These are phyloP conservation scores for Cladosporium sp. DNA, from an alignment of 2,329 filamentous ascomycete genomes.

Conservation along the genomic window DNA sequence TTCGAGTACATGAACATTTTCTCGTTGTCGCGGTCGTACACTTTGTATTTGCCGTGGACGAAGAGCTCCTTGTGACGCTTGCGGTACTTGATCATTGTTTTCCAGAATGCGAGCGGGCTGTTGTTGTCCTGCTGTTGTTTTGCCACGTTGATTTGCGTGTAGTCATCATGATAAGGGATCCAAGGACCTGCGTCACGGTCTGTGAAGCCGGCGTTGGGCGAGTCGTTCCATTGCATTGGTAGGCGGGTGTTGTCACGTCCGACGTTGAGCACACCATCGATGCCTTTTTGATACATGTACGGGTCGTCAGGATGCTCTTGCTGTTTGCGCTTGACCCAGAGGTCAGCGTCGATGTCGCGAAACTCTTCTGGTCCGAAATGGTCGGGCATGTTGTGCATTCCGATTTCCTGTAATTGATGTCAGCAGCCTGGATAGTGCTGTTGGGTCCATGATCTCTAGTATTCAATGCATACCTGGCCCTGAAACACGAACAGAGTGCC, in stretches of 20 bases:
- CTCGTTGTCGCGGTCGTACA: conserved; percentile 48
- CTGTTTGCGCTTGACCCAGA: conserved; percentile 54
- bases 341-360: conserved; percentile 10
- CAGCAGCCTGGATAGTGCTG: background rate
- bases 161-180: conserved; percentile 66
- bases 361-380: conserved; percentile 43
- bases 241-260: conserved; percentile 66
- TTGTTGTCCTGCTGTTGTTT: conserved; percentile 44
- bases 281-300: conserved; percentile 30
- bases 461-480: conserved; percentile 43
- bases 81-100: conserved; percentile 46
- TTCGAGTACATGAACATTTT: conserved; percentile 50
- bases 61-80: conserved; percentile 60
- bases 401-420: conserved; percentile 45
- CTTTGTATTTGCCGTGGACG: conserved; percentile 61
- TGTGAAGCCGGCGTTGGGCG: conserved; percentile 61
- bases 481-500: conserved; percentile 68
- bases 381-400: conserved; percentile 59
- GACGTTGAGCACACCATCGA: conserved; percentile 52
- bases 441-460: background rate
- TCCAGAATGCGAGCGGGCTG: conserved; percentile 61
- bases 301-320: conserved; percentile 51
- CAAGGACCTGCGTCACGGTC: conserved; percentile 51
- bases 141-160: conserved; percentile 57
- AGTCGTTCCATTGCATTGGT: conserved; percentile 65